Base-by-base conservation (phyloP, 495 filamentous ascomycete genomes). In the Beverwykella pulmonaria region DNA sequence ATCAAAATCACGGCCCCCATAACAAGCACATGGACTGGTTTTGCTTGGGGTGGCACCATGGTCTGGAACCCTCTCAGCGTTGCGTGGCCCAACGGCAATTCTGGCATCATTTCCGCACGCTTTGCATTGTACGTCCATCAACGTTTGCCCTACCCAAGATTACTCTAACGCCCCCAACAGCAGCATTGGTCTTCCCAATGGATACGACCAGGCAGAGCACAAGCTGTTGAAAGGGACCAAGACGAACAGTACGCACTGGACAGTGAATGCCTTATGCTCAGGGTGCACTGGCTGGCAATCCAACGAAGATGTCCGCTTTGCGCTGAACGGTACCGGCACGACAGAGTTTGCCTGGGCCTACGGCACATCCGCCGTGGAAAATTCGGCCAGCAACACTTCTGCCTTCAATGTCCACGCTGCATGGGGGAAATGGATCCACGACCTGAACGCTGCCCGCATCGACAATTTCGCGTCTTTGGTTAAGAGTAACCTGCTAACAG, bases 181-280 rank as follows among this genome's bases (percentile, higher is more conserved):
- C 63, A 48, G 50, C 2, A 41, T 69, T 41, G 81, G 78, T n/a
- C 69, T 76, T 29, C 82, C 82, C 0, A 66, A 70, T 5, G 44
- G 71, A 1, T 84, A 82, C 53, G 73, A 79, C 0, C 69, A 72
- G 4, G 80, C 80, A 4, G 75, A 75, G 7, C 78, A 83, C 70
- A 74, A 70, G 15, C 63, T 78, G 8, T 69, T 84, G 26, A 79
- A 81, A 30, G 74, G 81, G 20, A 79, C 81, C 7, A 68, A 59
- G 2, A 67, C 70, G 53, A 84, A 84, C 61, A 73, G 68, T 27
- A 83, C 82, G 2, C 80, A 82, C 67, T 84, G 79, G 79, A 79
- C 81, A 22, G 71, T 82, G 26, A 76, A 77, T 12, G 78, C 79
- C 0, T 73, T 79, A 12, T 82, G 80, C 69, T 71, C 68, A 46